Base-by-base conservation (phyloP, 129 eudicot species). In the Ambrosia trifida region DNA sequence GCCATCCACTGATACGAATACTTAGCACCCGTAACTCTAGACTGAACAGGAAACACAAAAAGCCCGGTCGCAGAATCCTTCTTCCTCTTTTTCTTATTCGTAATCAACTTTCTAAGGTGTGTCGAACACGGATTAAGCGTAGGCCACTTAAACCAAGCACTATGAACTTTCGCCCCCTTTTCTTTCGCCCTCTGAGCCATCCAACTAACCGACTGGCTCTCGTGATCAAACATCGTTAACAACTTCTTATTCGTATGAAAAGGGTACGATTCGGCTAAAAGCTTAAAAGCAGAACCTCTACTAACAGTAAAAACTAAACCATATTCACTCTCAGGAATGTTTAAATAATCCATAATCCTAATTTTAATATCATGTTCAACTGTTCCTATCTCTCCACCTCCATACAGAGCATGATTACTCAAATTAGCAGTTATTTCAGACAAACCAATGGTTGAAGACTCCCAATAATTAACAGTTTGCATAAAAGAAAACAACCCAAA, bases 1-100 rank as follows among this genome's bases (percentile, higher is more conserved):
- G 87, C 81, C 91, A 86, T 86, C 91, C 91, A 86, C 38, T 86
- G 91, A 62, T 86, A 86, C 5, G 91, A 86, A 72, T 86, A 86
- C 61, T 86, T 86, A 19, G 91, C 75, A 28, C 91, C 91, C 4
- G 91, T 86, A 44, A 86, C 91, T 68, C 91, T 72, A 41, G 91
- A 86, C 51, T 86, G 91, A 72, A 83, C 91, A 11, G 91, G 91
- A 70, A 86, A 86, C 70, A 78, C 91, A 20, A 86, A 86, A 59
- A 86, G 87, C 16, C 91, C 91, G 3, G 70, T 56, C 1, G 87
- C 85, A 2, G 87, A 73, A 74, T 82, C 91, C 72, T 86, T 86
- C 43, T 80, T 83, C 76, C 85, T 60, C 68, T 56, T 83, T 80
- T 80, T 83, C 84, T 86, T 86, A 49, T 67, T 79, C 11, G 70